A percentile compares a stretch with the other conserved stretches of the same genome.
phyloP scores from a whole-genome alignment of 2,329 filamentous ascomycete genomes.

The Xylariomycetidae sp. region DNA sequence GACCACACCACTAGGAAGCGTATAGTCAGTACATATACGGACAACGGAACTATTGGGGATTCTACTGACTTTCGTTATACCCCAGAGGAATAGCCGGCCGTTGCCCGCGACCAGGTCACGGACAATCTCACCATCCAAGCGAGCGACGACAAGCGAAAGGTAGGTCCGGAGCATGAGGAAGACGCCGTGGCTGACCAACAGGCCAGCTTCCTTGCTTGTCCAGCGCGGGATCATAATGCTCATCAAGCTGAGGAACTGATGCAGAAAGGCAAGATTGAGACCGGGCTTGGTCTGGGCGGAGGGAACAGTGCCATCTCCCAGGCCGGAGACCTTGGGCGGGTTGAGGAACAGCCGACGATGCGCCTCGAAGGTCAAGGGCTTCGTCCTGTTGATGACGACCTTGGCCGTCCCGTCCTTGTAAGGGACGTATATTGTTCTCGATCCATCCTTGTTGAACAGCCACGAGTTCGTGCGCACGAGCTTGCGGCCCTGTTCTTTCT shows the following conservation, averaged over 20 bases:
- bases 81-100: conserved; percentile 80
- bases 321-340: conserved; percentile 74
- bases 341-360: conserved; percentile 90
- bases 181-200: conserved; percentile 80
- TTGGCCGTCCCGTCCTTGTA: conserved; percentile 84
- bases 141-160: conserved; percentile 84
- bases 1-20: conserved; percentile 67
- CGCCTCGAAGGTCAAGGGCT: conserved; percentile 90
- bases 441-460: conserved; percentile 88
- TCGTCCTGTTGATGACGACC: conserved; percentile 85
- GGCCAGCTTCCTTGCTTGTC: conserved; percentile 89
- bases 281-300: conserved; percentile 89
- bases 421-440: conserved; percentile 89
- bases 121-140: conserved; percentile 92
- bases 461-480: conserved; percentile 89
- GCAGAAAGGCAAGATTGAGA: conserved; percentile 88
- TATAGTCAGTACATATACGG: conserved; percentile 8
- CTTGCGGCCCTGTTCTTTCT: conserved; percentile 75
- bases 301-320: conserved; percentile 70
- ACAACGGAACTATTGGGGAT: conserved; percentile 1
- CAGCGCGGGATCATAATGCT: conserved; percentile 97
- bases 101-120: conserved; percentile 94
- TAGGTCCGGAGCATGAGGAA: conserved; percentile 93
- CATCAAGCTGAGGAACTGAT: conserved; percentile 92
- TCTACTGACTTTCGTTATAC: conserved; percentile 64